Evolutionary conservation across 768 basidiomycete species (phyloP), one percentile per base, ranked within the genome.

Genomic region (Cantharellus cinnabarinus): DNA sequence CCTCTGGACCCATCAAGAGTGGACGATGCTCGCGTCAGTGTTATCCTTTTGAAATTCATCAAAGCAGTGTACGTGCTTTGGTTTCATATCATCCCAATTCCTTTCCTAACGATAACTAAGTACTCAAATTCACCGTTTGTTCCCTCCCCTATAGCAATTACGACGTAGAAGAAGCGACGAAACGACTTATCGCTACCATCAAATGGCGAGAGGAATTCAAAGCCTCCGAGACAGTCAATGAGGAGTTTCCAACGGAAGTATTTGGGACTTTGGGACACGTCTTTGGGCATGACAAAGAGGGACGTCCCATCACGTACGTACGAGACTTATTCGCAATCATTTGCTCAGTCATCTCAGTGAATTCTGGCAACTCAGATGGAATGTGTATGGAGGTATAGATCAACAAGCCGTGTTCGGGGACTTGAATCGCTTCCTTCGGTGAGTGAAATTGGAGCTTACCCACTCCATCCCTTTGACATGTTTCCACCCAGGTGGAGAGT

Each of bases 41-140:
- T 89, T 40, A 65, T 89, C 4, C 73, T 89, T 42, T 79, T 88
- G 77, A 88, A 89, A 66, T 89, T 89, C 72, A 70, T 87, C 39
- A 76, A 83, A 59, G 87, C 87, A 3, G 77, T 83, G 83, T 80
- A 64, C 41, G 68, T 51, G n/a, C 40, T 35, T 4, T 29, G 20
- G 20, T 29, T 29, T 29, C 20, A 29, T 29, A 29, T 59, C 58
- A 29, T 40, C 15, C 35, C 29, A 37, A 20, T 53, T 15, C 58
- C 55, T 41, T 4, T 5, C 15, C 50, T 35, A 39, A 40, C 40
- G 15, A 38, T 15, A 5, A 4, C 4, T n/a, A 50, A 20, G 42
- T 29, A 15, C 14, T 35, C 34, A 42, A n/a, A 50, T 34, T 14
- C n/a, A 29, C 41, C 34, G 10, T 14, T 10, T 56, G 41, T 10